Evolutionary conservation across 139 green algal species (phyloP), one percentile per base, ranked within the genome.

Genomic region (Chlamydomonas sp.): DNA sequence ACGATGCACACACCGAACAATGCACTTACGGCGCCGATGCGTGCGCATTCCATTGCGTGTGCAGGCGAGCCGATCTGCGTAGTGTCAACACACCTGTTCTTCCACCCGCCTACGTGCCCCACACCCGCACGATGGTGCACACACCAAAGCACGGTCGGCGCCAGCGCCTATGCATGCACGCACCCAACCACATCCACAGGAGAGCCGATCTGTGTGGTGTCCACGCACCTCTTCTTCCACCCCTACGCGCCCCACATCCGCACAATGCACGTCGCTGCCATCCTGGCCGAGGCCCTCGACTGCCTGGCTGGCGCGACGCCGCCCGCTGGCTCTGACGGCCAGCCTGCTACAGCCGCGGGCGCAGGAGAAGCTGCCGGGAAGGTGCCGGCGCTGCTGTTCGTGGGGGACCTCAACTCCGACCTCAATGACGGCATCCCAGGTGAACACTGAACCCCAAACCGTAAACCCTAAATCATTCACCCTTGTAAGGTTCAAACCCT

Each of bases 141-240:
- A n/a, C n/a, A n/a, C n/a, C n/a, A n/a, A n/a, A n/a, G n/a, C n/a
- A n/a, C n/a, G n/a, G n/a, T n/a, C n/a, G n/a, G n/a, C n/a, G n/a
- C n/a, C n/a, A n/a, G n/a, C n/a, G n/a, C n/a, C n/a, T n/a, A n/a
- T n/a, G n/a, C n/a, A n/a, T n/a, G n/a, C n/a, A n/a, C n/a, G n/a
- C n/a, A n/a, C n/a, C n/a, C n/a, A n/a, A n/a, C n/a, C n/a, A n/a
- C n/a, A n/a, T n/a, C n/a, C n/a, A n/a, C n/a, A n/a, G n/a, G n/a
- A n/a, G 13, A 26, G 13, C 43, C 43, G 16, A 54, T 16, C 54
- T 64, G 10, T 64, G 54, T 20, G 16, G 30, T 30, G 54, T 64
- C 54, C 96, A 97, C 88, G 6, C 92, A 97, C 79, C 79, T 97
- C 5, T 97, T 96, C 81, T 97, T 91, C 78, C 92, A 96, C 70